Evolutionary conservation across 2,329 filamentous ascomycete genomes (phyloP).

Genomic region (Alternaria ethzedia): DNA sequence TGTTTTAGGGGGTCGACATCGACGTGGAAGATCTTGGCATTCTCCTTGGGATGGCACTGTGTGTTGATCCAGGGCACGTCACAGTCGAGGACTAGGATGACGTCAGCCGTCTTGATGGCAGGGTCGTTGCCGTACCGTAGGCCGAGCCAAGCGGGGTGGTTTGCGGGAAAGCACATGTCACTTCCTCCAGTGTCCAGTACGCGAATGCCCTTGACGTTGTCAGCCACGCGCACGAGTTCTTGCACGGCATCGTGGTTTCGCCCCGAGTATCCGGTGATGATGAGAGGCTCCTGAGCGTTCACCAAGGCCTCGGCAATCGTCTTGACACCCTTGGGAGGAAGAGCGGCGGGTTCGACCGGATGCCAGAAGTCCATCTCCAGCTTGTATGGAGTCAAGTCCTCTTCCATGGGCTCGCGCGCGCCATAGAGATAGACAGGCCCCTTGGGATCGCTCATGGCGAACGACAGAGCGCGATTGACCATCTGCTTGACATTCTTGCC

Average conservation of each 20-base stretch:
- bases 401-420: conserved; percentile 80
- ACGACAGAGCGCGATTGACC: conserved; percentile 83
- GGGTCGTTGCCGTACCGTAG: conserved; percentile 77
- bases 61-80: conserved; percentile 96
- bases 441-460: conserved; percentile 76
- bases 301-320: conserved; percentile 69
- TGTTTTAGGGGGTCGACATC: conserved; percentile 72
- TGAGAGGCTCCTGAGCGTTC: conserved; percentile 68
- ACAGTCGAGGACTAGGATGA: conserved; percentile 85
- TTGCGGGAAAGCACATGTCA: conserved; percentile 76
- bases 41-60: conserved; percentile 64
- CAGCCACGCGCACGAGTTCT: conserved; percentile 70
- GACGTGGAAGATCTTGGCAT: conserved; percentile 68
- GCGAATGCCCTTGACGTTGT: conserved; percentile 70
- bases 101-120: conserved; percentile 76
- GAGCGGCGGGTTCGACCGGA: conserved; percentile 70
- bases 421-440: conserved; percentile 82
- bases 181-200: conserved; percentile 79
- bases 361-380: conserved; percentile 75
- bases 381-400: conserved; percentile 68
- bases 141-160: conserved; percentile 65
- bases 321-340: conserved; percentile 61
- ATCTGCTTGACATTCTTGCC: conserved; percentile 88
- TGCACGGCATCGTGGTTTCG: conserved; percentile 68
- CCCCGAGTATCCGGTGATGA: conserved; percentile 75